phyloP scores from a whole-genome alignment of 306 rosid genomes.

The Gillenia trifoliata region DNA sequence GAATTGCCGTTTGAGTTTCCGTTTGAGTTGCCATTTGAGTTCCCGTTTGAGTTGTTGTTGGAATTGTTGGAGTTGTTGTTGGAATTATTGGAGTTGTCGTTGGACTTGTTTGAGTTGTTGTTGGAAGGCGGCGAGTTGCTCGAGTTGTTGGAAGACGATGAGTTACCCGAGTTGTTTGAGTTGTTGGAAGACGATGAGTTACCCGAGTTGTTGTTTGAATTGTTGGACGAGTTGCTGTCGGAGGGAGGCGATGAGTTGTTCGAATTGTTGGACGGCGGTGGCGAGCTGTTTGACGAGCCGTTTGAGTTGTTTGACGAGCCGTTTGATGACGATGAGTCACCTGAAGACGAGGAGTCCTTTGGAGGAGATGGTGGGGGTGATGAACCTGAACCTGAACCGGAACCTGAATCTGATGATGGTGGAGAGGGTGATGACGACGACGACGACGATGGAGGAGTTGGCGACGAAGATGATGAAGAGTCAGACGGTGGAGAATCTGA shows the following conservation, averaged over 20 bases:
- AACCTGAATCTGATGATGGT: constrained; percentile 2
- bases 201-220: neutral
- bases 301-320: constrained; percentile 10
- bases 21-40: neutral
- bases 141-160: neutral
- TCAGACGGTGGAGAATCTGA: constrained; percentile 13
- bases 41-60: neutral
- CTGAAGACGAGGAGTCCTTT: constrained; percentile 6
- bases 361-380: neutral
- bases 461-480: constrained; percentile 7
- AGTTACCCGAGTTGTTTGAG: neutral
- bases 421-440: constrained; percentile 13
- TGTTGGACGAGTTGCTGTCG: neutral
- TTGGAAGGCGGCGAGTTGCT: constrained; percentile 12
- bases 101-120: neutral
- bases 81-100: neutral
- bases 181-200: neutral
- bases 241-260: neutral
- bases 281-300: neutral
- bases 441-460: constrained; percentile 8
- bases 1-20: neutral
- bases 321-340: neutral
- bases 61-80: neutral
- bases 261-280: neutral
- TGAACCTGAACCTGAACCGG: neutral